phyloP scores from a whole-genome alignment of 2,329 filamentous ascomycete species.

The Sclerotiophoma versabilis region DNA sequence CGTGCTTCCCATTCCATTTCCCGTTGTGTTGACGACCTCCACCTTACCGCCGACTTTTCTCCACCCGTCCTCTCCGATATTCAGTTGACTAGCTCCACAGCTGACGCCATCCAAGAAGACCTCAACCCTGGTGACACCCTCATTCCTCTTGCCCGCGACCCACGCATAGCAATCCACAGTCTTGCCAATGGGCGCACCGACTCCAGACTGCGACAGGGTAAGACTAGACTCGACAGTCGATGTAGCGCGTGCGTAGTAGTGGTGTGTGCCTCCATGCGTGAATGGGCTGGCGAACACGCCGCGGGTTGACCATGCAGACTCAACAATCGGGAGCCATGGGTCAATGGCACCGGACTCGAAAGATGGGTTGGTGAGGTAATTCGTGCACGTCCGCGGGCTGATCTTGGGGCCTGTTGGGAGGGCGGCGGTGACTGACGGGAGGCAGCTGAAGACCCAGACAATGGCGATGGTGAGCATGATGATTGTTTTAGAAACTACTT shows the following conservation, averaged over 20 bases:
- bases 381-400: background rate
- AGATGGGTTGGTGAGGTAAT: constrained; percentile 7
- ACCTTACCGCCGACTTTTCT: background rate
- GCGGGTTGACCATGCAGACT: constrained; percentile 3
- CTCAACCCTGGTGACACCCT: background rate
- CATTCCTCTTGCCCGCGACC: background rate
- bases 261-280: background rate
- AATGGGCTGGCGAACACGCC: background rate
- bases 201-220: constrained; percentile 1
- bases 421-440: background rate
- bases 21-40: background rate
- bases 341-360: constrained; percentile 1
- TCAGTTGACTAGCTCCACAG: background rate
- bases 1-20: constrained; percentile 3
- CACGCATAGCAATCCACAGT: constrained; percentile 5
- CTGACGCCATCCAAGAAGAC: constrained; percentile 9
- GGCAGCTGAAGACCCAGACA: background rate
- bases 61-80: background rate
- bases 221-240: constrained; percentile 2
- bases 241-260: constrained; percentile 1
- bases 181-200: background rate
- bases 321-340: constrained; percentile 11
- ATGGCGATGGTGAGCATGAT: background rate
- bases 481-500: background rate
- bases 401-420: background rate